Conservation (phyloP, 2,329 filamentous ascomycete species). For the Emericellopsis cladophorae region DNA sequence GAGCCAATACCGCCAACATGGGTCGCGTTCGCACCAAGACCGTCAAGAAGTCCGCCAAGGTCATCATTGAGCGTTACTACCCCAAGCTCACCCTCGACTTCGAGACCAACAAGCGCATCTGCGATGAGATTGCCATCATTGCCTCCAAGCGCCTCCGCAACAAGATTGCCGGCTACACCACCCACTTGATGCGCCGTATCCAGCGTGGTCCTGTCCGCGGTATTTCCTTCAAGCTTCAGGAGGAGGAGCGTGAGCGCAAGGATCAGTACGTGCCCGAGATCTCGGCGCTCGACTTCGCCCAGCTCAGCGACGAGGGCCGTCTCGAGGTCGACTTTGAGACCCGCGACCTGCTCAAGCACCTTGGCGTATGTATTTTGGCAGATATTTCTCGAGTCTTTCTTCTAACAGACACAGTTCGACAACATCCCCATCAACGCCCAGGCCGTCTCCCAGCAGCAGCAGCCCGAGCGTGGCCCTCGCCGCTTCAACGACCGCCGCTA, state of each 20-base stretch:
- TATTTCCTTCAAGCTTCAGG: conserved; percentile 99
- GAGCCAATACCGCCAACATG: conserved; percentile 46
- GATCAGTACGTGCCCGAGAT: conserved; percentile 99
- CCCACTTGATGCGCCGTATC: conserved; percentile 99
- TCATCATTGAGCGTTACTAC: conserved; percentile 98
- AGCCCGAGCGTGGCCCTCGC: conserved; percentile 63
- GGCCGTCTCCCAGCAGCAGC: conserved; percentile 78
- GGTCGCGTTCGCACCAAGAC: conserved; percentile 61
- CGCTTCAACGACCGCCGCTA: conserved; percentile 58
- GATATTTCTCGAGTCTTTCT: neutral
- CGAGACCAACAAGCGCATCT: conserved; percentile 99
- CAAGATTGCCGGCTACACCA: conserved; percentile 99
- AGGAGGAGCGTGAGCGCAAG: conserved; percentile 99
- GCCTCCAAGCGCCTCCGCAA: conserved; percentile 98
- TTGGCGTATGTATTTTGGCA: conserved; percentile 71
- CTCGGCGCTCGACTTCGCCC: conserved; percentile 94
- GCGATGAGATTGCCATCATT: conserved; percentile 99
- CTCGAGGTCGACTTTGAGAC: conserved; percentile 95
- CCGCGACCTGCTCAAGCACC: conserved; percentile 97
- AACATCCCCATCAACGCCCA: conserved; percentile 94
- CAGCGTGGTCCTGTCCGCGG: conserved; percentile 97
- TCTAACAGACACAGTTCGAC: conserved; percentile 62
- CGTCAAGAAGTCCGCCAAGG: conserved; percentile 79
- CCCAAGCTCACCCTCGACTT: conserved; percentile 98
- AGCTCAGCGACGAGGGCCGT: conserved; percentile 85